These are phyloP conservation scores for Saccharomycopsis sp. DNA, from an alignment of 805 yeast genomes.

Conservation along the genomic window DNA sequence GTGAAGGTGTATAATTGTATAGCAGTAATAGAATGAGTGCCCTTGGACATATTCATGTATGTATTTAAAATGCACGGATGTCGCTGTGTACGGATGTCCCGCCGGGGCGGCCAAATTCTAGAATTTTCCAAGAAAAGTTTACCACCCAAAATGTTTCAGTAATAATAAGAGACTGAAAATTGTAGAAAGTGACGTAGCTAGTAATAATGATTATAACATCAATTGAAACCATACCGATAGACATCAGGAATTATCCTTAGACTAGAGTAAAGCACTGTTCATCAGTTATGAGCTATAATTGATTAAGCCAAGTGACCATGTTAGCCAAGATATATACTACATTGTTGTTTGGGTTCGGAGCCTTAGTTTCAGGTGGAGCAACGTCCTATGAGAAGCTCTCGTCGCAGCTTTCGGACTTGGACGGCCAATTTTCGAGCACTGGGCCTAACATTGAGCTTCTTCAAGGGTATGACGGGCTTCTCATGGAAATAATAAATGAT, in stretches of 20 bases:
- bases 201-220: no score
- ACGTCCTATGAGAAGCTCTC: constrained; percentile 1
- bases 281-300: neutral
- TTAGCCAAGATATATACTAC: neutral
- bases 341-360: neutral
- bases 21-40: no score
- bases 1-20: no score
- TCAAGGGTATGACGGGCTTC: constrained; percentile 28
- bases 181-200: no score
- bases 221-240: no score
- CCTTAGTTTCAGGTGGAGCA: neutral
- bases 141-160: neutral
- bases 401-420: constrained; percentile 5
- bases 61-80: no score
- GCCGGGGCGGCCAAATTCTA: no score
- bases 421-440: constrained; percentile 13
- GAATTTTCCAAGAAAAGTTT: neutral
- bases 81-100: no score
- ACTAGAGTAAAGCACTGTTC: no score
- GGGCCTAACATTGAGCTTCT: constrained; percentile 29
- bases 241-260: no score
- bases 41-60: no score
- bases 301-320: neutral
- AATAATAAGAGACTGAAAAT: no score
- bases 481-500: constrained; percentile 12